Evolutionary conservation across 2,329 filamentous ascomycete species (phyloP).

Genomic region (Didymella glomerata): DNA sequence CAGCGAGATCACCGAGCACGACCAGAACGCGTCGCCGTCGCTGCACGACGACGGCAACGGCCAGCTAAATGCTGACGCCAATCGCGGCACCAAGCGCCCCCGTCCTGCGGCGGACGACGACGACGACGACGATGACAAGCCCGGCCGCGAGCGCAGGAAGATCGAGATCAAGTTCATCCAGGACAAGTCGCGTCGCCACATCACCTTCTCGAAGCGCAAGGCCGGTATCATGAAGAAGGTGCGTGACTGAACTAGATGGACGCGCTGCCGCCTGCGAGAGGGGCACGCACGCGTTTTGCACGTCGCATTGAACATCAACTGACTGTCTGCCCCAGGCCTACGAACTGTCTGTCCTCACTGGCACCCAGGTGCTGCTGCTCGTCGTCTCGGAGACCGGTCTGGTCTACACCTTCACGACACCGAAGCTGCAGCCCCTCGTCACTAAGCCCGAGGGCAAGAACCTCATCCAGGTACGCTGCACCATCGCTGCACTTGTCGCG

Average conservation of each 20-base stretch:
- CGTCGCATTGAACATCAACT: constrained; percentile 4
- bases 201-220: constrained; percentile 99
- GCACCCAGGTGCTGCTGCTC: constrained; percentile 94
- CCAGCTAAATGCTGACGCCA: constrained; percentile 64
- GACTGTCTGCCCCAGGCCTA: constrained; percentile 72
- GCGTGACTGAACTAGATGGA: constrained; percentile 49
- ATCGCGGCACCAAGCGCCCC: constrained; percentile 87
- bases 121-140: constrained; percentile 97
- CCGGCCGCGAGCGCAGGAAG: constrained; percentile 96
- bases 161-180: constrained; percentile 99
- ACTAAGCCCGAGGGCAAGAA: constrained; percentile 99
- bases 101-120: constrained; percentile 88
- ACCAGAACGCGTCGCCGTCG: constrained; percentile 60
- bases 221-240: constrained; percentile 99
- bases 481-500: constrained; percentile 15
- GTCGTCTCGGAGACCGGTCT: constrained; percentile 97
- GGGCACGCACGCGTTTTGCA: not conserved
- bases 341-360: constrained; percentile 94
- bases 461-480: constrained; percentile 83
- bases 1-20: constrained; percentile 60
- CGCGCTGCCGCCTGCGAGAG: not conserved
- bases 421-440: constrained; percentile 96
- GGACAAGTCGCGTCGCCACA: constrained; percentile 99
- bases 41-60: constrained; percentile 63
- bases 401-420: constrained; percentile 98